Evolutionary conservation across 257 asterid species (phyloP).

Genomic region (Cordia subcordata): DNA sequence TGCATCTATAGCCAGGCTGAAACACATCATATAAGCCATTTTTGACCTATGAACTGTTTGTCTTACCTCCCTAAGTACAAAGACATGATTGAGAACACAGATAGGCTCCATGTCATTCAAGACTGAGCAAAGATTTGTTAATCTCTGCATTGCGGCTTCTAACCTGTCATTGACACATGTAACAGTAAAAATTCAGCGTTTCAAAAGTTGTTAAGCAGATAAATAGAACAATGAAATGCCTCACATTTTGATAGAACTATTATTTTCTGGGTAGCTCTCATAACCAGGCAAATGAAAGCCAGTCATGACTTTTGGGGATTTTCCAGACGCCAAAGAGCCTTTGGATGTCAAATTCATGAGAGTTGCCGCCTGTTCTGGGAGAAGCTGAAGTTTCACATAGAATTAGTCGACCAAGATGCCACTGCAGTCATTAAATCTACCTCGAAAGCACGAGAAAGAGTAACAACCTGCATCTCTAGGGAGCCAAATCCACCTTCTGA

Average conservation of each 20-base stretch:
- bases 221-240: conserved; percentile 15
- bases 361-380: conserved; percentile 97
- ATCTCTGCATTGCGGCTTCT: conserved; percentile 98
- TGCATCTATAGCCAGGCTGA: background rate
- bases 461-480: conserved; percentile 86
- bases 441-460: conserved; percentile 28
- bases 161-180: conserved; percentile 54
- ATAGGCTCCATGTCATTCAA: conserved; percentile 99
- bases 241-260: conserved; percentile 83
- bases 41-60: background rate
- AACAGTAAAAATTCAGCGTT: conserved; percentile 6
- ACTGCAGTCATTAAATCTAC: conserved; percentile 9
- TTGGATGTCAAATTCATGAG: conserved; percentile 93
- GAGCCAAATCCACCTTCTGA: conserved; percentile 99
- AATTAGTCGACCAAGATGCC: conserved; percentile 23
- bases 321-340: conserved; percentile 60
- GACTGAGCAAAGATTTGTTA: conserved; percentile 94
- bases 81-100: conserved; percentile 93
- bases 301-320: conserved; percentile 74
- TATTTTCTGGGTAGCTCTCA: conserved; percentile 91
- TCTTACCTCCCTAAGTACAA: conserved; percentile 93
- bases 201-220: background rate
- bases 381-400: conserved; percentile 62
- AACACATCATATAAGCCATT: too few species aligned
- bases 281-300: conserved; percentile 91